phyloP scores from a whole-genome alignment of 164 flowering plant species.

The Vitis riparia region DNA sequence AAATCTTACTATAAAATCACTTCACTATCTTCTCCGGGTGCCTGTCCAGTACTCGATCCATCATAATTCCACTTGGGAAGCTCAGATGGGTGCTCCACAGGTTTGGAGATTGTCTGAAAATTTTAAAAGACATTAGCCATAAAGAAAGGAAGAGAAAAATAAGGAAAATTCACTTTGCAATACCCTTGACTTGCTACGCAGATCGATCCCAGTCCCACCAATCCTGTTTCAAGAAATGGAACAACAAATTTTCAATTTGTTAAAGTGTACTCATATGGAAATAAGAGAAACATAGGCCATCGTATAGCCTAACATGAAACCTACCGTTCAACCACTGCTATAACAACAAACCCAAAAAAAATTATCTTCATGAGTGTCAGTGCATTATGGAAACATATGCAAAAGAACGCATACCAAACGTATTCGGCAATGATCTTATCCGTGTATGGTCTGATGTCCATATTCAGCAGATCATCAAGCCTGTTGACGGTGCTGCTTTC shows the following conservation, averaged over 20 bases:
- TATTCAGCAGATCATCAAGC: conserved; percentile 71
- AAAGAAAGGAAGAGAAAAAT: background rate
- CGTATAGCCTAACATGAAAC: background rate
- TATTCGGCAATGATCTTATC: conserved; percentile 94
- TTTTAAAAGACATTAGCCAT: background rate
- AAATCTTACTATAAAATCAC: conserved; percentile 87
- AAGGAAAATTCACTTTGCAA: background rate
- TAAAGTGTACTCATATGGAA: background rate
- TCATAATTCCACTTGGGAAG: conserved; percentile 99
- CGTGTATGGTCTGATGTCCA: conserved; percentile 83
- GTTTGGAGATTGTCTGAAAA: conserved; percentile 76
- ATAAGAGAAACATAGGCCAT: background rate
- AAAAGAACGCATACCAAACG: conserved; percentile 58
- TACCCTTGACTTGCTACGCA: conserved; percentile 65
- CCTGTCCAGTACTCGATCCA: conserved; percentile 99
- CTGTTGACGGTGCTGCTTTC: conserved; percentile 64
- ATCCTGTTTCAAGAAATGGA: conserved; percentile 37
- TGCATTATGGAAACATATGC: background rate
- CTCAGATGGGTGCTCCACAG: conserved; percentile 85
- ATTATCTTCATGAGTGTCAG: background rate
- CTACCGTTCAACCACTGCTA: background rate
- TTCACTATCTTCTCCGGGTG: conserved; percentile 99
- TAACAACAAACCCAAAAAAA: background rate
- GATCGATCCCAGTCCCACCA: conserved; percentile 53
- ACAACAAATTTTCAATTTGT: too few species aligned